phyloP scores from a whole-genome alignment of 176 grass and related monocot species.

The Eragrostis nindensis region DNA sequence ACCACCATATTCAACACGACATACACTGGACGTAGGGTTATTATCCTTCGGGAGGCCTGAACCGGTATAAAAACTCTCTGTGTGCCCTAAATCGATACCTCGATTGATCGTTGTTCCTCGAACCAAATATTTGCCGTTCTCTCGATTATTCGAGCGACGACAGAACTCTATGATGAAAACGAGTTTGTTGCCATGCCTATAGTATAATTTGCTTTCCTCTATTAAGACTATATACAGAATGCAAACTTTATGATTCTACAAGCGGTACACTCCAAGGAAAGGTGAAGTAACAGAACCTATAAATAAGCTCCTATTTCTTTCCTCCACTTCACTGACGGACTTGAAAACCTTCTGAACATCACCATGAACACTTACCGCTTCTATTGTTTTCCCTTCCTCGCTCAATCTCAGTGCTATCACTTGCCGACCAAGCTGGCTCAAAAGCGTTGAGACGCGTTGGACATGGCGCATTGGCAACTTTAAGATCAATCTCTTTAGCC shows the following conservation, averaged over 20 bases:
- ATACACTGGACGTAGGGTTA: too few species aligned
- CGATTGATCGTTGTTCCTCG: too few species aligned
- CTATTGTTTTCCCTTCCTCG: constrained; percentile 29
- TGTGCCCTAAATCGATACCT: too few species aligned
- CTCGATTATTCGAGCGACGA: too few species aligned
- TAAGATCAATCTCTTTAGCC: neutral
- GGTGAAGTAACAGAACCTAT: constrained; percentile 58
- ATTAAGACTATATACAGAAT: neutral
- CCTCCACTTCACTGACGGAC: constrained; percentile 51
- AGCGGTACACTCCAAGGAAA: constrained; percentile 33
- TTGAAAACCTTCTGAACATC: constrained; percentile 3
- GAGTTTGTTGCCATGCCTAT: too few species aligned
- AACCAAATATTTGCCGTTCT: too few species aligned
- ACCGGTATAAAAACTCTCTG: too few species aligned
- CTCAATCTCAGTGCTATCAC: neutral
- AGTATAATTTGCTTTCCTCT: neutral
- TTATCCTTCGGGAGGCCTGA: too few species aligned
- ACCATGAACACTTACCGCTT: constrained; percentile 19
- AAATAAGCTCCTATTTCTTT: constrained; percentile 50
- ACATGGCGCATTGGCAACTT: neutral
- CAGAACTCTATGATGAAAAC: too few species aligned
- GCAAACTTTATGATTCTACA: neutral
- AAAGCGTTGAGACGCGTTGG: neutral
- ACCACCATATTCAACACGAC: too few species aligned
- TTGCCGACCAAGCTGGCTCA: neutral